Percentiles rank a stretch among this genome's conserved stretches.
Conservation (phyloP, 73 alveolate species). For the Urostyla sp. region DNA sequence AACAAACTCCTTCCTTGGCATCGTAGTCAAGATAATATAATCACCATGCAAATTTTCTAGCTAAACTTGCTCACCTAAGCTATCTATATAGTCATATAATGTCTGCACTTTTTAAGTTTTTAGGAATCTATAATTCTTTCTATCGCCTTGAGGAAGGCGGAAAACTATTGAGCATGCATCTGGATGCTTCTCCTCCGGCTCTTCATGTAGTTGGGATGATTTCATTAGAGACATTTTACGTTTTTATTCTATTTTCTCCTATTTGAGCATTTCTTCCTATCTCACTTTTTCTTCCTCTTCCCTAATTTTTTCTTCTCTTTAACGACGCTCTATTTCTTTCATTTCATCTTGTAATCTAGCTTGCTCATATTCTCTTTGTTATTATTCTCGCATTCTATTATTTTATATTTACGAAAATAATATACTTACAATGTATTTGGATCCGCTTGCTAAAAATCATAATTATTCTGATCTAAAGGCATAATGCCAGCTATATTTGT, state of each 20-base stretch:
- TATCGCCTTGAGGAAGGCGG: slow-evolving; percentile 77
- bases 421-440: not conserved
- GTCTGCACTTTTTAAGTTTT: slow-evolving; percentile 62
- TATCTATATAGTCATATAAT: slow-evolving; percentile 71
- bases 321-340: slow-evolving; percentile 63
- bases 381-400: slow-evolving; percentile 34
- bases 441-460: not conserved
- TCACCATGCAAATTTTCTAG: slow-evolving; percentile 54
- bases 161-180: slow-evolving; percentile 65
- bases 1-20: slow-evolving; percentile 77
- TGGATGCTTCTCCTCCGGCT: slow-evolving; percentile 75
- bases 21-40: slow-evolving; percentile 59
- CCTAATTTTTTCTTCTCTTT: slow-evolving; percentile 59
- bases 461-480: not conserved
- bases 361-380: slow-evolving; percentile 69
- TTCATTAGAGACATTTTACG: slow-evolving; percentile 41
- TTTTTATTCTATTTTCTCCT: slow-evolving; percentile 27
- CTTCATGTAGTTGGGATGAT: slow-evolving; percentile 57
- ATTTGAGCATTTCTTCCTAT: slow-evolving; percentile 53
- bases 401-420: too few species aligned
- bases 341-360: slow-evolving; percentile 51
- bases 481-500: slow-evolving; percentile 37
- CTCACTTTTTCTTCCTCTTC: slow-evolving; percentile 63
- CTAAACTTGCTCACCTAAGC: slow-evolving; percentile 68
- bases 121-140: slow-evolving; percentile 73